phyloP scores from a whole-genome alignment of 2,329 filamentous ascomycete species.

The Cytospora piceicola region DNA sequence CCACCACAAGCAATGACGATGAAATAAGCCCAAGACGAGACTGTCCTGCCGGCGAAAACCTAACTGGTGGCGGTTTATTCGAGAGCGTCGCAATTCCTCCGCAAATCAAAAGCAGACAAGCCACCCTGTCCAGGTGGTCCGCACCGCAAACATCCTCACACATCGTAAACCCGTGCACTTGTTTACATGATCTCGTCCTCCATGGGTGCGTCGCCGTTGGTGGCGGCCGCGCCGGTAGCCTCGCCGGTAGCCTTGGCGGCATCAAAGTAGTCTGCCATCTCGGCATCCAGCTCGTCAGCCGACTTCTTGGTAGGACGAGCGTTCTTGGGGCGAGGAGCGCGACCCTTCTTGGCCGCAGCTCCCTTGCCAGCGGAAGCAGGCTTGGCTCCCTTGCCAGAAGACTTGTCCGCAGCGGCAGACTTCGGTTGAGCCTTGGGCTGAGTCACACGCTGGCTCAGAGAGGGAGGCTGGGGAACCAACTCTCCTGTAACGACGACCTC shows the following conservation, averaged over 20 bases:
- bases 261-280: constrained; percentile 96
- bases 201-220: constrained; percentile 64
- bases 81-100: not conserved
- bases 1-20: constrained; percentile 6
- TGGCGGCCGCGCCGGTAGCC: constrained; percentile 44
- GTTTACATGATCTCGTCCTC: constrained; percentile 64
- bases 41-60: constrained; percentile 10
- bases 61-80: not conserved
- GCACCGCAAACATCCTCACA: not conserved
- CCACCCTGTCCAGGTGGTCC: not conserved
- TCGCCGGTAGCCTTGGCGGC: constrained; percentile 48
- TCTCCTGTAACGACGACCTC: constrained; percentile 83
- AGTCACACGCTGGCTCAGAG: constrained; percentile 81
- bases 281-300: constrained; percentile 90
- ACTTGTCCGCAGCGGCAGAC: constrained; percentile 77
- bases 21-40: constrained; percentile 20
- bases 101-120: not conserved
- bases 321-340: constrained; percentile 54
- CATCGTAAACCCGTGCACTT: not conserved
- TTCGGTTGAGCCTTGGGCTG: constrained; percentile 77
- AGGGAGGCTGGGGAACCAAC: constrained; percentile 67
- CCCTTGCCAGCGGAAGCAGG: constrained; percentile 49
- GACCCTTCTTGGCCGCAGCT: constrained; percentile 54
- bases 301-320: constrained; percentile 81
- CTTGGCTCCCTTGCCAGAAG: constrained; percentile 55